Percentiles rank a stretch among this genome's conserved stretches.
These are phyloP conservation scores for Trichoderma simmonsii DNA, from an alignment of 2,329 filamentous ascomycete genomes.

Conservation along the genomic window DNA sequence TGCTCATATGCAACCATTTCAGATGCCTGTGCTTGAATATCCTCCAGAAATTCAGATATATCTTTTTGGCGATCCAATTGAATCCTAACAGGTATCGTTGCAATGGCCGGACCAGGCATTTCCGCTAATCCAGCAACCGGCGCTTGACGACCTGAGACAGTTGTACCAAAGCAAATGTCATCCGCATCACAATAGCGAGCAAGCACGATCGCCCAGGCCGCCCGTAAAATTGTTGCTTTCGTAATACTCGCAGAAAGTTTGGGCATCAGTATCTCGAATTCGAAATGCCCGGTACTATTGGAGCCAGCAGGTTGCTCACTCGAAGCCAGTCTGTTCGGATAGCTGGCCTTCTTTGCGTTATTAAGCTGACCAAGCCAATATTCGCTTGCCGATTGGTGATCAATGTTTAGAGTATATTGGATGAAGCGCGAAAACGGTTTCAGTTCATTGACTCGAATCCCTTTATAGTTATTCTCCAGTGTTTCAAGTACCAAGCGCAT, in stretches of 20 bases:
- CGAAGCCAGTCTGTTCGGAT: background rate
- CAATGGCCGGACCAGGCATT: conserved; percentile 20
- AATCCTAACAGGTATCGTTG: conserved; percentile 21
- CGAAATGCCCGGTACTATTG: background rate
- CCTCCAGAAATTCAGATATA: background rate
- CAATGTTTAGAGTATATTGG: background rate
- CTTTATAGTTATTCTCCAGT: conserved; percentile 11
- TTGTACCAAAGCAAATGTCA: conserved; percentile 25
- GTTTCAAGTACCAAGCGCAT: conserved; percentile 20
- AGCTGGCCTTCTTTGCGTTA: background rate
- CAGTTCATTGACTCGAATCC: background rate
- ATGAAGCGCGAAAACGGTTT: conserved; percentile 1
- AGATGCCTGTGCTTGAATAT: conserved; percentile 20
- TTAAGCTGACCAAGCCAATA: conserved; percentile 5
- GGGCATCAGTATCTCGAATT: background rate
- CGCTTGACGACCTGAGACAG: conserved; percentile 22
- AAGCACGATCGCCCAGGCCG: conserved; percentile 25
- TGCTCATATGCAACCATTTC: conserved; percentile 26
- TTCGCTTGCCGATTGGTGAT: background rate
- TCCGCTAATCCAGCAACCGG: conserved; percentile 11
- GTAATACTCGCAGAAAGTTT: background rate
- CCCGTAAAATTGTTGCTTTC: conserved; percentile 20
- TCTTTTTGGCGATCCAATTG: background rate
- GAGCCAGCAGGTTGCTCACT: background rate
- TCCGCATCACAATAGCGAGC: conserved; percentile 17